These are phyloP conservation scores for Aplosporella prunicola DNA, from an alignment of 2,329 filamentous ascomycete species.

Conservation along the genomic window DNA sequence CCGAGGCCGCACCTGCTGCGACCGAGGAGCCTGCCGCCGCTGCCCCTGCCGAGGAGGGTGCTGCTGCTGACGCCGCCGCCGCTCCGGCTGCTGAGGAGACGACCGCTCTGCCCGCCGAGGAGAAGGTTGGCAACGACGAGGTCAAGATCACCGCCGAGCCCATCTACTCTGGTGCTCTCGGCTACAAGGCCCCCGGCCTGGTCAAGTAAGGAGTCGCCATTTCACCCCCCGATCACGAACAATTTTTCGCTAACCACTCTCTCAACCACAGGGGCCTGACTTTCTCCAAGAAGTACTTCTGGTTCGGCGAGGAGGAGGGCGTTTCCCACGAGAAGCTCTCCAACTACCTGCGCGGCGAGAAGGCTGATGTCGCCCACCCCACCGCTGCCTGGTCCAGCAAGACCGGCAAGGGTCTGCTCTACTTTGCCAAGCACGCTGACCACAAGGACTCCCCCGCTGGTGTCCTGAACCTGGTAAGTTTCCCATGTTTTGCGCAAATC, in stretches of 20 bases:
- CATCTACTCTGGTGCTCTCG: slow-evolving; percentile 72
- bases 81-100: slow-evolving; percentile 30
- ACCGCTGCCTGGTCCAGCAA: slow-evolving; percentile 82
- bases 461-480: slow-evolving; percentile 73
- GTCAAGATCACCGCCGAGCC: slow-evolving; percentile 48
- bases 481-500: slow-evolving; percentile 1
- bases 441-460: slow-evolving; percentile 75
- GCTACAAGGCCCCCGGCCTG: slow-evolving; percentile 81
- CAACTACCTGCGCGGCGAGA: slow-evolving; percentile 79
- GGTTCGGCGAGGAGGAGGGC: slow-evolving; percentile 47
- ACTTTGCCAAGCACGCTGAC: slow-evolving; percentile 73
- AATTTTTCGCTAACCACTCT: slow-evolving; percentile 5
- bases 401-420: slow-evolving; percentile 91
- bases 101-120: slow-evolving; percentile 19
- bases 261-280: slow-evolving; percentile 60
- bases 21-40: slow-evolving; percentile 26
- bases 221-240: not conserved
- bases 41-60: slow-evolving; percentile 25
- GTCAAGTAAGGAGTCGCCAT: slow-evolving; percentile 61
- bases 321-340: slow-evolving; percentile 66
- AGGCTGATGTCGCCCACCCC: slow-evolving; percentile 67
- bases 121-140: slow-evolving; percentile 26
- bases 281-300: slow-evolving; percentile 86
- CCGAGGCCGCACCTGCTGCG: slow-evolving; percentile 34
- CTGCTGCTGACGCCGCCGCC: slow-evolving; percentile 28